These are phyloP conservation scores for Persicaria tinctoria DNA, from an alignment of 148 eudicot species.

Conservation along the genomic window DNA sequence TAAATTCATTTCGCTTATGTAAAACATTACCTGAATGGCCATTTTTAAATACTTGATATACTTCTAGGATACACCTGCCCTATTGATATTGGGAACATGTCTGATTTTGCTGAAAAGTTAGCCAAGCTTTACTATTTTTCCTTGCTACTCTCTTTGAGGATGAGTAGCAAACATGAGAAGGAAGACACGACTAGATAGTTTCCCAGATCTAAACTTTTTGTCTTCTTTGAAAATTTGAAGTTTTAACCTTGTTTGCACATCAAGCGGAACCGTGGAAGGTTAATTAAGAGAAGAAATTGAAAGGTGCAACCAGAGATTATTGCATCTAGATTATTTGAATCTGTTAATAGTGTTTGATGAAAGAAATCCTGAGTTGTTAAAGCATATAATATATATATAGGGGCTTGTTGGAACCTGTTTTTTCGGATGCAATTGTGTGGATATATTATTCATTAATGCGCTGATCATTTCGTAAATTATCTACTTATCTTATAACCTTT, in stretches of 20 bases:
- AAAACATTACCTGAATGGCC: background rate
- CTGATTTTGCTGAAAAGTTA: background rate
- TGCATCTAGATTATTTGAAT: too few species aligned
- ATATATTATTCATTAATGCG: too few species aligned
- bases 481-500: too few species aligned
- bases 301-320: too few species aligned
- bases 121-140: background rate
- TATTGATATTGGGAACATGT: background rate
- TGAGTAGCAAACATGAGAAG: background rate
- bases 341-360: too few species aligned
- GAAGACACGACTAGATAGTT: background rate
- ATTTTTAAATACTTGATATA: too few species aligned
- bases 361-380: too few species aligned
- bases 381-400: too few species aligned
- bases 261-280: background rate
- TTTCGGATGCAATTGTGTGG: too few species aligned
- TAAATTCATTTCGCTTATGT: background rate
- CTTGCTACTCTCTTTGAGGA: background rate
- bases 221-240: background rate
- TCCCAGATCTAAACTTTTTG: background rate
- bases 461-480: too few species aligned
- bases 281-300: too few species aligned
- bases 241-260: background rate
- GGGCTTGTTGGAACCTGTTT: too few species aligned
- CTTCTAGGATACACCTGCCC: background rate